These are phyloP conservation scores for Maudiozyma humilis DNA, from an alignment of 1,139 yeast genomes.

Conservation along the genomic window DNA sequence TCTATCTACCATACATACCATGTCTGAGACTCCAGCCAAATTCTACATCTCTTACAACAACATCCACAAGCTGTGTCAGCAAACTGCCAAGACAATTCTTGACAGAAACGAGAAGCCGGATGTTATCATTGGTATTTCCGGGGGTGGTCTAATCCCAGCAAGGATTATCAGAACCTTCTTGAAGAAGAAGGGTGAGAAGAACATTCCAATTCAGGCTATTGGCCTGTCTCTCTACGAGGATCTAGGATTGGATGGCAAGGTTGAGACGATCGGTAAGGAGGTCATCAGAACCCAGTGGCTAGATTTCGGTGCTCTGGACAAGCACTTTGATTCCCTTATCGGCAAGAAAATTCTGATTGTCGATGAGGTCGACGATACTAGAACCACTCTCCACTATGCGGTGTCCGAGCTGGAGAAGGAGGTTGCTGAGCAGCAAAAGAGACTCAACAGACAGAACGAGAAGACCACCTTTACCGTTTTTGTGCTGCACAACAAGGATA, in stretches of 20 bases:
- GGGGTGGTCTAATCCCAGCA: constrained; percentile 96
- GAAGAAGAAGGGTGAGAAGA: constrained; percentile 77
- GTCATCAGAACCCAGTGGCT: constrained; percentile 95
- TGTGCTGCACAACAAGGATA: constrained; percentile 52
- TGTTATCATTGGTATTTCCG: constrained; percentile 81
- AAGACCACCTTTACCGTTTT: constrained; percentile 46
- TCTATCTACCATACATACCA: constrained; percentile 1
- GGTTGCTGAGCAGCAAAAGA: constrained; percentile 45
- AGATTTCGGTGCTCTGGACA: constrained; percentile 55
- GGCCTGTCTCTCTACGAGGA: constrained; percentile 87
- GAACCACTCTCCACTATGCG: constrained; percentile 91
- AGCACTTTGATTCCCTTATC: constrained; percentile 55
- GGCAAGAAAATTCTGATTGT: constrained; percentile 79
- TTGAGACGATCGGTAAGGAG: constrained; percentile 68
- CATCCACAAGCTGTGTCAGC: constrained; percentile 88
- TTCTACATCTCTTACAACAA: constrained; percentile 85
- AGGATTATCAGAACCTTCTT: constrained; percentile 86
- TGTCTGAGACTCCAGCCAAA: constrained; percentile 34
- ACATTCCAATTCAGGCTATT: constrained; percentile 89
- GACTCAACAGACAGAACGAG: constrained; percentile 31
- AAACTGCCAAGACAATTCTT: constrained; percentile 64
- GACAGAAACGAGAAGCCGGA: constrained; percentile 61
- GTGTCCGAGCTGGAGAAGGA: constrained; percentile 81
- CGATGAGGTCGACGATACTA: constrained; percentile 92
- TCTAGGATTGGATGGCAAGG: constrained; percentile 51